These are phyloP conservation scores for Evernia prunastri DNA, from an alignment of 495 filamentous ascomycete species.

Conservation along the genomic window DNA sequence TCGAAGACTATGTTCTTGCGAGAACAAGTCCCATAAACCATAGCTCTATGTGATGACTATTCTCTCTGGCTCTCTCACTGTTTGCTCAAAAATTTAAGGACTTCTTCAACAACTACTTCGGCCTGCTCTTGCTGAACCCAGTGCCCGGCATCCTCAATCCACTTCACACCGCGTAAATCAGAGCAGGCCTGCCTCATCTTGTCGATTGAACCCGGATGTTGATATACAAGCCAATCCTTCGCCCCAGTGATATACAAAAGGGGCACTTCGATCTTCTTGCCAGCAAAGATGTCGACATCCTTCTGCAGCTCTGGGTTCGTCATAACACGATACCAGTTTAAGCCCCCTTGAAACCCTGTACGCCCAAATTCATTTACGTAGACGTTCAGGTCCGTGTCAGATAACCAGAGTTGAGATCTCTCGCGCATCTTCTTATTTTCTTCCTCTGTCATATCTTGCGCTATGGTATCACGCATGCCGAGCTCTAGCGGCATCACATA, in stretches of 20 bases:
- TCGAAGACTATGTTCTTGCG: neutral
- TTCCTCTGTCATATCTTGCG: constrained; percentile 47
- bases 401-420: constrained; percentile 41
- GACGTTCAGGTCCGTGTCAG: constrained; percentile 49
- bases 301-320: constrained; percentile 43
- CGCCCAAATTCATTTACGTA: constrained; percentile 55
- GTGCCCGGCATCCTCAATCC: constrained; percentile 56
- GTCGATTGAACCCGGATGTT: constrained; percentile 57
- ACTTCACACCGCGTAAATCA: constrained; percentile 44
- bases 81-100: constrained; percentile 40
- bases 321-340: constrained; percentile 63
- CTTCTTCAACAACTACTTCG: constrained; percentile 44
- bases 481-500: constrained; percentile 58
- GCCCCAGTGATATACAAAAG: constrained; percentile 52
- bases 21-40: neutral
- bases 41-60: neutral
- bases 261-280: constrained; percentile 57
- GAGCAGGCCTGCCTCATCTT: constrained; percentile 46
- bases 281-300: constrained; percentile 55
- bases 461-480: constrained; percentile 53
- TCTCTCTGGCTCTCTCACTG: neutral
- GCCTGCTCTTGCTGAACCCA: constrained; percentile 64
- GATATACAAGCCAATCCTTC: constrained; percentile 61
- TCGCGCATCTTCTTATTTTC: constrained; percentile 25
- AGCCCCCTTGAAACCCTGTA: constrained; percentile 64